Percentiles rank a stretch among this genome's conserved stretches.
phyloP scores from a whole-genome alignment of 202 grass and related monocot genomes.

The Panicum hallii region DNA sequence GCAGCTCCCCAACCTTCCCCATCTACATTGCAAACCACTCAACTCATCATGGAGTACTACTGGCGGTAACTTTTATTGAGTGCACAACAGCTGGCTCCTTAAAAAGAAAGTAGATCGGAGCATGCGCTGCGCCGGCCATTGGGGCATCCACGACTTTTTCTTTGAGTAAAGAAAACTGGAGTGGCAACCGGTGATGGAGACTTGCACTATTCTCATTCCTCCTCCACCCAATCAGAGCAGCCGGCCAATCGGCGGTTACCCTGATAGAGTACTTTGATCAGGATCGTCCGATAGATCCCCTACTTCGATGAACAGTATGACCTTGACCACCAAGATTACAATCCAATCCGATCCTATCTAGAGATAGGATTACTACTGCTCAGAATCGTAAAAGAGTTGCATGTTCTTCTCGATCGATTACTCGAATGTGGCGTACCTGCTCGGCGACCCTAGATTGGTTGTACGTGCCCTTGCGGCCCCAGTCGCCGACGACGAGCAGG shows the following conservation, averaged over 20 bases:
- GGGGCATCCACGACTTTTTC: not conserved
- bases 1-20: slow-evolving; percentile 68
- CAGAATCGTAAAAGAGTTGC: not conserved
- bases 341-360: not conserved
- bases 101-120: not conserved
- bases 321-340: not conserved
- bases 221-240: not conserved
- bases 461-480: slow-evolving; percentile 74
- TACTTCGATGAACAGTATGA: not conserved
- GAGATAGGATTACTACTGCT: not conserved
- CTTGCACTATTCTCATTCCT: not conserved
- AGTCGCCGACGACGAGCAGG: slow-evolving; percentile 83
- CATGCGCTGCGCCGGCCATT: not conserved
- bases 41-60: not conserved
- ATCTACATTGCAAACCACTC: slow-evolving; percentile 56
- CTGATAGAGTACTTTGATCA: not conserved
- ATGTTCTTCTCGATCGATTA: not conserved
- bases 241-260: not conserved
- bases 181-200: not conserved
- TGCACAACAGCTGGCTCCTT: too few relatives aligned
- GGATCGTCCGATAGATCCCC: not conserved
- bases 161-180: not conserved
- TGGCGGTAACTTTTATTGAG: not conserved
- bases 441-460: slow-evolving; percentile 76
- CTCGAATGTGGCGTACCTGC: slow-evolving; percentile 50